Conservation (phyloP, 1,284 basidiomycete species). For the Mycosarcoma maydis region DNA sequence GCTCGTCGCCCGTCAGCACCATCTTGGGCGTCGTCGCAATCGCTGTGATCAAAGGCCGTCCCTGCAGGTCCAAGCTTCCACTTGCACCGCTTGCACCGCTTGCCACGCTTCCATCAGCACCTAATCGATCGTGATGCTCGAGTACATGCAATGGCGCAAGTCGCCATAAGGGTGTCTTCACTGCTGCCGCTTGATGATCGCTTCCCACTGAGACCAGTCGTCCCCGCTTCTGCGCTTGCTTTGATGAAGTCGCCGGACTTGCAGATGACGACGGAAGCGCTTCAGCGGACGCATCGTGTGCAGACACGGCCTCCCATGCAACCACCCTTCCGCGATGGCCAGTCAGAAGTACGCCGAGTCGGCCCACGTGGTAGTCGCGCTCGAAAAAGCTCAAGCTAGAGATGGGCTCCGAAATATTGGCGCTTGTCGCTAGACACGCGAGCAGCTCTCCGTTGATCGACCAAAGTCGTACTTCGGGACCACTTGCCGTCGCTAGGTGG, state of each 20-base stretch:
- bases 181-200: slow-evolving; percentile 1
- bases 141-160: slow-evolving; percentile 50
- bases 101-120: background rate
- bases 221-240: slow-evolving; percentile 5
- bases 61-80: background rate
- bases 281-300: slow-evolving; percentile 13
- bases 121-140: slow-evolving; percentile 46
- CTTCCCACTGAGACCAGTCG: slow-evolving; percentile 14
- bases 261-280: slow-evolving; percentile 4
- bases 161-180: slow-evolving; percentile 19
- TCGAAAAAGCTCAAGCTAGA: slow-evolving; percentile 81
- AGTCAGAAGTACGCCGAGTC: slow-evolving; percentile 59
- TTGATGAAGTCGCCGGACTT: slow-evolving; percentile 3
- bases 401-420: slow-evolving; percentile 68
- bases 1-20: slow-evolving; percentile 58
- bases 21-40: slow-evolving; percentile 25
- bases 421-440: slow-evolving; percentile 73
- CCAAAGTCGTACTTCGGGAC: slow-evolving; percentile 76
- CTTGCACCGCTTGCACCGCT: background rate
- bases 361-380: slow-evolving; percentile 71
- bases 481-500: slow-evolving; percentile 82
- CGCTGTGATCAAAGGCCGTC: slow-evolving; percentile 35
- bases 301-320: slow-evolving; percentile 55
- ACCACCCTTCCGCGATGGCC: slow-evolving; percentile 62
- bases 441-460: slow-evolving; percentile 83